phyloP scores from a whole-genome alignment of 768 basidiomycete genomes.

The Infundibulicybe gibba region DNA sequence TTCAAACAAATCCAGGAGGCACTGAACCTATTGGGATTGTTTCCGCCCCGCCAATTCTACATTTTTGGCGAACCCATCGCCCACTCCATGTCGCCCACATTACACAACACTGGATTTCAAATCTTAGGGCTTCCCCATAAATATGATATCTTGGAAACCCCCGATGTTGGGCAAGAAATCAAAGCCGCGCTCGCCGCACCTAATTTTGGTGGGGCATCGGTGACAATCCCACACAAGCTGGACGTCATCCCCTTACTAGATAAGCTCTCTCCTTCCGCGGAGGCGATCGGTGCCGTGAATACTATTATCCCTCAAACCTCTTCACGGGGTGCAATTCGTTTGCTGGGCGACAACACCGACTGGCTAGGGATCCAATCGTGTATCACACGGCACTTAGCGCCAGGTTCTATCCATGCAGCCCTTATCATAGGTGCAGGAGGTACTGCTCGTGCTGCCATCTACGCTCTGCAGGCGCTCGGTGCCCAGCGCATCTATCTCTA shows the following conservation, averaged over 20 bases:
- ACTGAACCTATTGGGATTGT: conserved; percentile 74
- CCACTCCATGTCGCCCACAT: conserved; percentile 86
- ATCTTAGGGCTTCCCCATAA: conserved; percentile 79
- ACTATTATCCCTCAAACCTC: conserved; percentile 66
- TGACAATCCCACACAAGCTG: conserved; percentile 95
- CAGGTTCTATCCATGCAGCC: conserved; percentile 41
- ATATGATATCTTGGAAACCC: conserved; percentile 79
- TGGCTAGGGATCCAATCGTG: conserved; percentile 82
- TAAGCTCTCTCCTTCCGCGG: conserved; percentile 73
- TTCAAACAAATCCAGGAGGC: conserved; percentile 84
- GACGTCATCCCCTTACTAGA: conserved; percentile 85
- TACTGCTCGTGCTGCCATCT: conserved; percentile 91
- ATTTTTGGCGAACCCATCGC: conserved; percentile 88
- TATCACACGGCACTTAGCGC: conserved; percentile 38
- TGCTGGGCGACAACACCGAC: conserved; percentile 94
- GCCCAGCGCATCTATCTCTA: conserved; percentile 75
- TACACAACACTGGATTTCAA: conserved; percentile 89
- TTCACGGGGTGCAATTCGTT: conserved; percentile 37
- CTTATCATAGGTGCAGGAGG: conserved; percentile 96
- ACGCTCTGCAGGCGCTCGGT: conserved; percentile 72
- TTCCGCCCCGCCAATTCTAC: conserved; percentile 74
- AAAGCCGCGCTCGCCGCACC: conserved; percentile 55
- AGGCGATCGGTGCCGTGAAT: conserved; percentile 91
- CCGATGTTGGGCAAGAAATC: conserved; percentile 60
- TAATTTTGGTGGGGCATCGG: conserved; percentile 92